phyloP scores from a whole-genome alignment of 345 rosid species.

The Brassica rapa region DNA sequence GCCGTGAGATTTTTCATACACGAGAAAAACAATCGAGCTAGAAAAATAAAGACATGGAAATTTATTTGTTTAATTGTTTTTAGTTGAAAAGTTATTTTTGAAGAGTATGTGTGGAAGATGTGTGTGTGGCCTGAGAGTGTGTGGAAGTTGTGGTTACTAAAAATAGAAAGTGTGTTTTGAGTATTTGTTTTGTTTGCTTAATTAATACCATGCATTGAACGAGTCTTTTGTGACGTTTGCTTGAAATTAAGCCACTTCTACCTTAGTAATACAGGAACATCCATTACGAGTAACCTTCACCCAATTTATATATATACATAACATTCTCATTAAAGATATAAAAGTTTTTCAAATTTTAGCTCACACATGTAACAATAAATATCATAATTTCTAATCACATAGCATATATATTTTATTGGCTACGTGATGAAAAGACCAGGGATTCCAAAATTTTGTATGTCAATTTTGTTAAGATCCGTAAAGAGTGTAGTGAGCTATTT shows the following conservation, averaged over 20 bases:
- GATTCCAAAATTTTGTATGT: not conserved
- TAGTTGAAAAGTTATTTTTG: not conserved
- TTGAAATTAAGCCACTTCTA: conserved; percentile 15
- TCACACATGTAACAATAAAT: too few species aligned
- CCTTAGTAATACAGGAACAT: not conserved
- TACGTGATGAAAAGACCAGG: not conserved
- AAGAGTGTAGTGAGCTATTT: too few species aligned
- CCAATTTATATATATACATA: not conserved
- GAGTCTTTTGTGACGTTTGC: conserved; percentile 35
- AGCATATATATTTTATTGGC: too few species aligned
- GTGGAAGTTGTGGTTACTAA: conserved; percentile 15
- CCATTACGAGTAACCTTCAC: not conserved
- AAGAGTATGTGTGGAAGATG: not conserved
- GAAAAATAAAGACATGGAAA: not conserved
- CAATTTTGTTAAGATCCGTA: too few species aligned
- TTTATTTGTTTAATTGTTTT: conserved; percentile 11
- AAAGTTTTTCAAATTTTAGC: too few species aligned
- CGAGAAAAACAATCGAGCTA: not conserved
- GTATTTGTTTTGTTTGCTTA: conserved; percentile 1
- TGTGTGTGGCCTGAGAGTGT: not conserved
- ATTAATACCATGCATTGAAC: conserved; percentile 34
- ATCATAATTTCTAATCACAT: too few species aligned
- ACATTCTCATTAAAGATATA: not conserved
- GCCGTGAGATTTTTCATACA: conserved; percentile 52
- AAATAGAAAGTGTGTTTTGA: conserved; percentile 34